These are phyloP conservation scores for Immersiporthe knoxdaviesiana DNA, from an alignment of 2,329 filamentous ascomycete species.

Conservation along the genomic window DNA sequence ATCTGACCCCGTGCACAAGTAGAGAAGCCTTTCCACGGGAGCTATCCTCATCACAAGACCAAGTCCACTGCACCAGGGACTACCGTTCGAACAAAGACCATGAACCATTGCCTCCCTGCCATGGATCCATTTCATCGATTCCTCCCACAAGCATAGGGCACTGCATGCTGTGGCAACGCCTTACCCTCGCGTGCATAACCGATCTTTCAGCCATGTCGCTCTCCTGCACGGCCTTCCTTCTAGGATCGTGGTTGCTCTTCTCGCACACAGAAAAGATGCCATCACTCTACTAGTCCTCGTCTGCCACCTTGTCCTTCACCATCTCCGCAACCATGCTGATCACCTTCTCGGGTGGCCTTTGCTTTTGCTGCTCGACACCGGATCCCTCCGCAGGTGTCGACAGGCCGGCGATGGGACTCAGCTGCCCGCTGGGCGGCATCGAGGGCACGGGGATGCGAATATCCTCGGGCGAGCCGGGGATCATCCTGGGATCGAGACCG, in stretches of 20 bases:
- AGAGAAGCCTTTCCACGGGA: not conserved
- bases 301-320: constrained; percentile 56
- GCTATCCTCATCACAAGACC: not conserved
- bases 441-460: constrained; percentile 74
- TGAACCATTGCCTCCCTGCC: not conserved
- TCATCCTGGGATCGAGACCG: constrained; percentile 64
- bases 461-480: constrained; percentile 79
- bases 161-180: not conserved
- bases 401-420: constrained; percentile 53
- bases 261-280: not conserved
- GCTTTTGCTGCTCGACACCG: constrained; percentile 31
- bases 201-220: not conserved
- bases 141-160: not conserved
- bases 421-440: constrained; percentile 44
- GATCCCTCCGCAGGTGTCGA: constrained; percentile 50
- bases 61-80: not conserved
- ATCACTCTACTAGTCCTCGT: constrained; percentile 48
- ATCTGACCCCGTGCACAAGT: not conserved
- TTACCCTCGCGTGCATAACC: not conserved
- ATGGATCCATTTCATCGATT: not conserved
- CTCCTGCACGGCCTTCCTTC: not conserved
- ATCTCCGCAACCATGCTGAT: constrained; percentile 54
- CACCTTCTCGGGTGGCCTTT: constrained; percentile 51
- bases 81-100: not conserved
- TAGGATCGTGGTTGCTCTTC: too few species aligned